Evolutionary conservation across 176 grass and related monocot genomes (phyloP), one percentile per base, ranked within the genome.

Genomic region (Juncus inflexus): DNA sequence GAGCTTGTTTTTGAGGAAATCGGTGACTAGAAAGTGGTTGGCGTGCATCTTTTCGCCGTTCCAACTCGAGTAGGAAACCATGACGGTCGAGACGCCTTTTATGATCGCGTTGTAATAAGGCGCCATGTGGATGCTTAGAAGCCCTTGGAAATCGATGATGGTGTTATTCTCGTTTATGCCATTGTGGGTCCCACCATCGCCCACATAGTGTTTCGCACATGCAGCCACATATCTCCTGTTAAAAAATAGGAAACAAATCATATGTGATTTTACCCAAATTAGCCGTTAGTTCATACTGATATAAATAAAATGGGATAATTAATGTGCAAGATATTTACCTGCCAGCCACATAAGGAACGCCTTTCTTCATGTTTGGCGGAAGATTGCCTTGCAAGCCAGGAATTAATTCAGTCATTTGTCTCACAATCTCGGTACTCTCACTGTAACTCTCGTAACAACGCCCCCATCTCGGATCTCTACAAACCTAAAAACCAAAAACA

Each of bases 391-490:
- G 41, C 50, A 67, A 72, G 52, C 70, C 74, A 28, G 62, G 12
- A 35, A 72, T 50, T 15, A 85, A 35, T 41, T 69, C 43, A 7
- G 79, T 64, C 73, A 77, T 74, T 4, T 63, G 35, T 50, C 65
- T 65, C 15, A 64, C 69, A 35, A 86, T n/a, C 62, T 28, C 58
- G 36, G 52, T 65, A 38, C 69, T 57, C n/a, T 73, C 77, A 12
- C 68, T 75, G 45, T 75, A 75, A 74, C 67, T 78, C 50, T 73
- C 58, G 12, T 71, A 62, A 74, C 76, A 71, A 39, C 65, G 42
- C 0, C 78, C 71, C 71, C 78, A 81, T 42, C 78, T 63, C 5
- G 78, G 78, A 75, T 81, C 78, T 62, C 71, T 69, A 50, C 68
- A 83, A 62, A 72, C 64, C 50, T 80, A 68, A 43, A 51, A 14